Conservation (phyloP, 352 stramenopile genomes). For the Phytophthora multivora region DNA sequence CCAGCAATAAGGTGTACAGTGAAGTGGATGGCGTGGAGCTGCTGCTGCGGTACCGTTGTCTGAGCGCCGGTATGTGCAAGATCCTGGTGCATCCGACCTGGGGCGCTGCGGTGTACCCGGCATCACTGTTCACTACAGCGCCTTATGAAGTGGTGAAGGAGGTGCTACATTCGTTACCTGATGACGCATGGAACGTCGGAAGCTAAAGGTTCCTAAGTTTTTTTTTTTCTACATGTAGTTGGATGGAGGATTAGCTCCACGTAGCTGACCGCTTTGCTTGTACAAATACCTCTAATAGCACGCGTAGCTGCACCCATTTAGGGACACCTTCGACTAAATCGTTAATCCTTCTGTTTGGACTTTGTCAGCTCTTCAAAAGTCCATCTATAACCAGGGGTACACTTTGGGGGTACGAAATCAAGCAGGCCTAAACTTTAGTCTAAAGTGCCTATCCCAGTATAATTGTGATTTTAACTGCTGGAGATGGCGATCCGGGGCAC, state of each 20-base stretch:
- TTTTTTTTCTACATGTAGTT: not conserved
- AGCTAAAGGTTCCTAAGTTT: not conserved
- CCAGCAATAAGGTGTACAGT: constrained; percentile 95
- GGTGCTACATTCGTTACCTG: constrained; percentile 45
- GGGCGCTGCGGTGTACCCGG: constrained; percentile 95
- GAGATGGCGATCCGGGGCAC: constrained; percentile 52
- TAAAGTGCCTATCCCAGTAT: too few species aligned
- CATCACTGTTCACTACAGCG: constrained; percentile 95
- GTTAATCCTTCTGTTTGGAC: too few species aligned
- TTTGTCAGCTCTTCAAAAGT: too few species aligned
- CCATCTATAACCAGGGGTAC: too few species aligned
- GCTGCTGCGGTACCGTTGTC: constrained; percentile 80
- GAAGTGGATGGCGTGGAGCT: constrained; percentile 96
- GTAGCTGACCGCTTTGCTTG: not conserved
- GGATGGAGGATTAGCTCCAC: not conserved
- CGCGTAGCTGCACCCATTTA: too few species aligned
- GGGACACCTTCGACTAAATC: too few species aligned
- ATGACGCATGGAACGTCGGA: constrained; percentile 32
- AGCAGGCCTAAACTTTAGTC: too few species aligned
- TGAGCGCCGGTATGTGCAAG: constrained; percentile 95
- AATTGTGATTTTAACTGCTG: too few species aligned
- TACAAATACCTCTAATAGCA: constrained; percentile 8
- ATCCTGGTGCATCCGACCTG: constrained; percentile 96
- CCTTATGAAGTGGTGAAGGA: constrained; percentile 82
- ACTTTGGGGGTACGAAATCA: too few species aligned